Percentiles rank a stretch among this genome's conserved stretches.
These are phyloP conservation scores for Aspergillus leporis DNA, from an alignment of 495 filamentous ascomycete species.

Conservation along the genomic window DNA sequence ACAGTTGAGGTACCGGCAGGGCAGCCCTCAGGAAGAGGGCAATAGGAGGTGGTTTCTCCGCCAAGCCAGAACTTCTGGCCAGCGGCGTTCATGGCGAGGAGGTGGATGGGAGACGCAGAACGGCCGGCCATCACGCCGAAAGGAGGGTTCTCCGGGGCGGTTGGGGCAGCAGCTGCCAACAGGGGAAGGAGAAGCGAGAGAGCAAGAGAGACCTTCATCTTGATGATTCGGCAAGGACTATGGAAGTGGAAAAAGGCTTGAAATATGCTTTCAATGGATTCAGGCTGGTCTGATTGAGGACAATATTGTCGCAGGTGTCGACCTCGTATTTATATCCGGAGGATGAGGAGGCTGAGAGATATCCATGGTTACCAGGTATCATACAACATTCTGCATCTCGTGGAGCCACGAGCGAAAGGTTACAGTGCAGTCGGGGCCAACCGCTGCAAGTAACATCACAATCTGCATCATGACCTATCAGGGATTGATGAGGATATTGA, in stretches of 20 bases:
- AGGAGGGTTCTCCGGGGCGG: conserved; percentile 18
- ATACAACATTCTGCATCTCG: conserved; percentile 3
- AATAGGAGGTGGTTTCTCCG: conserved; percentile 40
- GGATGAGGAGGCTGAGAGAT: neutral
- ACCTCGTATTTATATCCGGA: conserved; percentile 2
- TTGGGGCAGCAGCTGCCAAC: conserved; percentile 30
- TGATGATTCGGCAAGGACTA: conserved; percentile 14
- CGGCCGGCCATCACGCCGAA: conserved; percentile 41
- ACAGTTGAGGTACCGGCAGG: conserved; percentile 47
- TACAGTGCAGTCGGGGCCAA: neutral
- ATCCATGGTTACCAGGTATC: neutral
- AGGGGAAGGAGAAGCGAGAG: conserved; percentile 32
- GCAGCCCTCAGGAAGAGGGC: conserved; percentile 35
- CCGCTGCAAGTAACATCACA: neutral
- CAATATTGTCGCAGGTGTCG: neutral
- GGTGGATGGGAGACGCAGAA: conserved; percentile 46
- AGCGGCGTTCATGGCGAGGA: conserved; percentile 37
- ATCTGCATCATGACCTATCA: conserved; percentile 3
- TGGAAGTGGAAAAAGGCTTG: neutral
- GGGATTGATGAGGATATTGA: neutral
- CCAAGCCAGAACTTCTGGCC: conserved; percentile 45
- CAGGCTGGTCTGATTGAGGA: neutral
- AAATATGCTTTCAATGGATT: neutral
- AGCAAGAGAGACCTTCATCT: conserved; percentile 30
- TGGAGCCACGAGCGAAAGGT: neutral